Conservation (phyloP, 305 asterid species). For the Petunia hybrid region DNA sequence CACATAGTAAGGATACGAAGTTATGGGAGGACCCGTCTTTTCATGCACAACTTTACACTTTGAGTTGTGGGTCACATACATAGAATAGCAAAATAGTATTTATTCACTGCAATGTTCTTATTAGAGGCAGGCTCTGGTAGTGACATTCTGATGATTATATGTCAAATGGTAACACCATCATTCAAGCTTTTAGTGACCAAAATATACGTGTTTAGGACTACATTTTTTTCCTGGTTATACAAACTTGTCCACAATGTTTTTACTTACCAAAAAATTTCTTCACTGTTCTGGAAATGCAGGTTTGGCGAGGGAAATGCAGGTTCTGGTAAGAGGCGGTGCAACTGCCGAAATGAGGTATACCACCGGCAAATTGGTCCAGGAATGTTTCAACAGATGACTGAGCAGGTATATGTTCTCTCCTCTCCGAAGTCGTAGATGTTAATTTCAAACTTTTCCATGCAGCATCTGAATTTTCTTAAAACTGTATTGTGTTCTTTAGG, state of each 20-base stretch:
- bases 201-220: neutral
- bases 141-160: neutral
- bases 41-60: neutral
- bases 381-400: constrained; percentile 99
- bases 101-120: neutral
- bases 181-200: neutral
- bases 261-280: neutral
- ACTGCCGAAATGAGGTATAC: constrained; percentile 96
- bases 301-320: constrained; percentile 95
- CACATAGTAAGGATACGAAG: neutral
- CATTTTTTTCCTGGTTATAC: neutral
- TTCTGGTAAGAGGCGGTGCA: constrained; percentile 96
- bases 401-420: constrained; percentile 62
- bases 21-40: neutral
- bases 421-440: constrained; percentile 1
- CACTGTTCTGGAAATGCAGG: constrained; percentile 52
- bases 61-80: neutral
- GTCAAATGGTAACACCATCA: neutral
- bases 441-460: neutral
- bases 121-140: neutral
- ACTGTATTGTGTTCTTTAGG: constrained; percentile 53
- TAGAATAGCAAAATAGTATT: neutral
- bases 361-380: constrained; percentile 99
- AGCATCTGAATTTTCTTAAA: constrained; percentile 11
- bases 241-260: neutral